Evolutionary conservation across 2,329 filamentous ascomycete species (phyloP), one percentile per base, ranked within the genome.

Genomic region (Mollisia scopiformis): DNA sequence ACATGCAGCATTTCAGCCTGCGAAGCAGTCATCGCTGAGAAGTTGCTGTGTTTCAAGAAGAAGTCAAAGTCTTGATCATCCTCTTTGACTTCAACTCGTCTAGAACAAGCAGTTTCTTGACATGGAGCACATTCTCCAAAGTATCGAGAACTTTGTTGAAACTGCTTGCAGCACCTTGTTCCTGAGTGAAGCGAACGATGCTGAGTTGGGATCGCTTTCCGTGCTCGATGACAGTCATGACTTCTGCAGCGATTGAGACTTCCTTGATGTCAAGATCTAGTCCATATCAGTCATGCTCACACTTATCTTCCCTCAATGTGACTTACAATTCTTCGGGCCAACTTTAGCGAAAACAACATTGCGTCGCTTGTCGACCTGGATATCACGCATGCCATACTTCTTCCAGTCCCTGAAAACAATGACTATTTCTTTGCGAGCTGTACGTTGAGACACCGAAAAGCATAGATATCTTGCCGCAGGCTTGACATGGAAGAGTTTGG

Each of bases 211-310:
- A 88, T 65, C 87, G 88, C 69, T 86, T 88, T 51, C 91, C 91
- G 71, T 95, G 90, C 77, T 97, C 91, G 63, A 96, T 89, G 37
- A 96, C 89, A 1, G 90, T 92, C 78, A 96, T 96, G 63, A 97
- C 84, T 74, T 97, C 92, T 37, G 88, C 87, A 16, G 92, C 90
- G 75, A 98, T 93, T 14, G 89, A 84, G n/a, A 97, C 93, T 57
- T 92, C 89, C 72, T 93, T 95, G 73, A 97, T 85, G 64, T 89
- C 84, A 55, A 96, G 83, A 70, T 89, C 91, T 93, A 68, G 41
- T 35, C 1, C 10, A 31, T 28, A 58, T 68, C 63, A 70, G 72
- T 68, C 41, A 59, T 1, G 37, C 7, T n/a, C 11, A 14, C 11
- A 6, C 10, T n/a, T 27, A 16, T 3, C 41, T 6, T 6, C 27